Conservation (phyloP, 2,329 filamentous ascomycete species). For the Xylaria sp. region DNA sequence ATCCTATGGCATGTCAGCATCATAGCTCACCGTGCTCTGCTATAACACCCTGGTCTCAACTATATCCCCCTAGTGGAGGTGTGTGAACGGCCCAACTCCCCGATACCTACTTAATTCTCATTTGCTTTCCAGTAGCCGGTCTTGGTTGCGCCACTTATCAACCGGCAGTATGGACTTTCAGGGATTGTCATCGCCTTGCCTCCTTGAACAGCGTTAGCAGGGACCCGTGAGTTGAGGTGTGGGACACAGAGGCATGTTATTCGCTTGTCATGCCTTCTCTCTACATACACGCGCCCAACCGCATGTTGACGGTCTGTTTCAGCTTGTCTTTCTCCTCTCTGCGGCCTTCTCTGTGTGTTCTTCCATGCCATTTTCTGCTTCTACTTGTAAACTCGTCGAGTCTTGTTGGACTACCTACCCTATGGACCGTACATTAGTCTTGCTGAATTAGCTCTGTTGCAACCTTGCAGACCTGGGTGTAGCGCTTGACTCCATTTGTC, state of each 20-base stretch:
- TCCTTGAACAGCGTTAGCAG: slow-evolving; percentile 27
- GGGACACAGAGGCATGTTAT: slow-evolving; percentile 30
- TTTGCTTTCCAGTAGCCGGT: slow-evolving; percentile 28
- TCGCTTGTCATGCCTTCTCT: slow-evolving; percentile 36
- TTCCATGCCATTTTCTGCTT: slow-evolving; percentile 37
- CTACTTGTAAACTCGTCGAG: slow-evolving; percentile 18
- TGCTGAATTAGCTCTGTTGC: slow-evolving; percentile 22
- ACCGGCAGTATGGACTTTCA: slow-evolving; percentile 28
- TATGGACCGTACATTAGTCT: slow-evolving; percentile 16
- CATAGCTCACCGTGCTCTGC: slow-evolving; percentile 30
- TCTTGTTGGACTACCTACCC: slow-evolving; percentile 23
- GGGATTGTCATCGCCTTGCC: slow-evolving; percentile 28
- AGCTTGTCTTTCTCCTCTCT: slow-evolving; percentile 37
- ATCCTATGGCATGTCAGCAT: slow-evolving; percentile 33
- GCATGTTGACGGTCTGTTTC: slow-evolving; percentile 43
- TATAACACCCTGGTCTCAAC: slow-evolving; percentile 33
- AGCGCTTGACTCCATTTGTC: slow-evolving; percentile 34
- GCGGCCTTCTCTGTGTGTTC: slow-evolving; percentile 35
- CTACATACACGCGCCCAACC: slow-evolving; percentile 33
- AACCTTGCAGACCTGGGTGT: slow-evolving; percentile 25
- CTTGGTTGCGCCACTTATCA: slow-evolving; percentile 24
- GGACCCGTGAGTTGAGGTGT: slow-evolving; percentile 29
- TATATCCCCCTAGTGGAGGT: slow-evolving; percentile 34
- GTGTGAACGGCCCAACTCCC: slow-evolving; percentile 28
- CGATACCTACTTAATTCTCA: slow-evolving; percentile 25